Evolutionary conservation across 305 asterid genomes (phyloP), one percentile per base, ranked within the genome.

Genomic region (Lippia alba): DNA sequence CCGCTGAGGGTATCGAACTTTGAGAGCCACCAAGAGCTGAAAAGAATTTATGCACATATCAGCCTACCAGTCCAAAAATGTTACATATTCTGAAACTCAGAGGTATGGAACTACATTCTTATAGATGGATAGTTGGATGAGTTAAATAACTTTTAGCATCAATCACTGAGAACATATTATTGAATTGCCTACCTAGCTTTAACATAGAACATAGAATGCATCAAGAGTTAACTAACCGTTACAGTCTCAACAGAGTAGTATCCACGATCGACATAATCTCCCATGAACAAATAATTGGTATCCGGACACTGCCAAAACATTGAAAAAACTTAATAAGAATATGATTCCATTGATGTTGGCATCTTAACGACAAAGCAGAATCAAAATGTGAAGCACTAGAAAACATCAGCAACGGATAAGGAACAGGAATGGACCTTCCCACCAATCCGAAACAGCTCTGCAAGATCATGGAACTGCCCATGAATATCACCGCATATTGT

Each of bases 261-360:
- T 64, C 96, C 96, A 39, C 96, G 86, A 73, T 89, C 94, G 59
- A 89, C 96, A 79, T 89, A 89, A 81, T 87, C 96, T 74, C 96
- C 96, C 96, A 89, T 89, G 72, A 89, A 89, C 81, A 89, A 74
- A 77, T 89, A 89, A 74, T 89, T 87, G 60, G 91, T 85, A 74
- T 86, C 92, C 5, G 96, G 96, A 68, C 96, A 89, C 93, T 89
- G 87, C 70, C 67, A 76, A 71, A 56, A 24, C 61, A 76, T 33
- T 68, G 71, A 69, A 62, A 76, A 69, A 70, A 19, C 54, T 55
- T 20, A 8, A 67, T 61, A n/a, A 34, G 19, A 34, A 50, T 61
- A 61, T 24, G 32, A 34, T 18, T 66, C 17, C 53, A 49, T 36
- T 1, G 61, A 41, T 70, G 62, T 34, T 56, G 40, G 44, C 56